Evolutionary conservation across 2,329 filamentous ascomycete genomes (phyloP).

Genomic region (Byssoonygena ceratinophila): DNA sequence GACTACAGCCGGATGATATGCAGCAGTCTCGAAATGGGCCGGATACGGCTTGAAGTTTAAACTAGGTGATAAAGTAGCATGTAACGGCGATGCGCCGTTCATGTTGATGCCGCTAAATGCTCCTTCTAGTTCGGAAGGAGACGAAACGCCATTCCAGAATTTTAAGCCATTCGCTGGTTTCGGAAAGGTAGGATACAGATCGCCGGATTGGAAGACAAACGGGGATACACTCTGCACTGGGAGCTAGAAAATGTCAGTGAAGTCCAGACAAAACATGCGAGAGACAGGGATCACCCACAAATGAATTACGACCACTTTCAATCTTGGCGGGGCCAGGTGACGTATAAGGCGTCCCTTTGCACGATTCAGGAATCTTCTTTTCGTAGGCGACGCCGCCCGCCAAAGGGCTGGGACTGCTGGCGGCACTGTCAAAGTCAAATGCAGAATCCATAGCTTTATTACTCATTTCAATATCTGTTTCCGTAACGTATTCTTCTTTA

Average conservation of each 20-base stretch:
- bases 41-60: conserved; percentile 28
- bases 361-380: conserved; percentile 11
- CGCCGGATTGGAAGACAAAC: conserved; percentile 10
- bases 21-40: conserved; percentile 27
- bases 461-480: conserved; percentile 35
- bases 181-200: conserved; percentile 2
- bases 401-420: conserved; percentile 37
- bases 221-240: conserved; percentile 6
- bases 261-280: neutral
- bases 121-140: conserved; percentile 37
- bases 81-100: conserved; percentile 36
- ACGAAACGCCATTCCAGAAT: conserved; percentile 35
- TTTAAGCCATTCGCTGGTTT: conserved; percentile 21
- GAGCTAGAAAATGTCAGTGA: neutral
- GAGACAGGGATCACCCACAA: neutral
- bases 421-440: conserved; percentile 41
- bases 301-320: neutral
- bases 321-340: neutral
- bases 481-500: conserved; percentile 25
- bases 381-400: conserved; percentile 21
- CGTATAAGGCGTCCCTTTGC: conserved; percentile 14
- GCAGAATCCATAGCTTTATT: conserved; percentile 41
- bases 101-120: conserved; percentile 38
- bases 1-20: conserved; percentile 13
- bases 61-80: conserved; percentile 29